Base-by-base conservation (phyloP, 164 flowering plant species). In the Vitis rotundifolia region DNA sequence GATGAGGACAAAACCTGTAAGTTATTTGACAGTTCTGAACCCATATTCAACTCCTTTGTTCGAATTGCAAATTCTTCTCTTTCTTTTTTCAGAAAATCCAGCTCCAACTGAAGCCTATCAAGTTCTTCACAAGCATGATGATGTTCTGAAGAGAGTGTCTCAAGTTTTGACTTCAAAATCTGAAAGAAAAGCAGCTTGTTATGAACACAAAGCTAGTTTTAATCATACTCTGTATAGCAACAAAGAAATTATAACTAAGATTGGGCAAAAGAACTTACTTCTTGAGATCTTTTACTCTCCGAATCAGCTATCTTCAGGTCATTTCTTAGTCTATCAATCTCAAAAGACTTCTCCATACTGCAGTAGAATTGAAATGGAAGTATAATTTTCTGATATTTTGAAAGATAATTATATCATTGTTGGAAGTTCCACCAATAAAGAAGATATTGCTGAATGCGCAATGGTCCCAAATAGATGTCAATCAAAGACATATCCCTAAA, bases 341-440 rank as follows among this genome's bases (percentile, higher is more conserved):
- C 90, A 5, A 69, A 51, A 64, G 78, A 74, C 71, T 81, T 91
- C 67, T 86, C 85, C 71, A 37, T 44, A 68, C 94, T 89, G 88
- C 73, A 78, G 16, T 16, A 78, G 8, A 16, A 66, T 12, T 44
- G 9, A 55, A 49, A 44, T 10, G 28, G 26, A 13, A 63, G 47
- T 37, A n/a, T 31, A 61, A 37, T 37, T 37, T 37, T 37, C 44
- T 37, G 44, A 37, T 37, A 37, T 37, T 37, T 37, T 37, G 44
- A 37, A 37, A 37, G 44, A 37, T 3, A 37, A 37, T 6, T 37
- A 37, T 37, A 37, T 37, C 44, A 37, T 37, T 3, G 44, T 37
- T 6, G 7, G 44, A 37, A 37, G 44, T 37, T 37, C 44, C 44
- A 37, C 44, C 44, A 37, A 37, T 37, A 37, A 37, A 37, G 7